A percentile compares a stretch with the other conserved stretches of the same genome.
Conservation (phyloP, 441 rosid species). For the Macaranga tanarius region DNA sequence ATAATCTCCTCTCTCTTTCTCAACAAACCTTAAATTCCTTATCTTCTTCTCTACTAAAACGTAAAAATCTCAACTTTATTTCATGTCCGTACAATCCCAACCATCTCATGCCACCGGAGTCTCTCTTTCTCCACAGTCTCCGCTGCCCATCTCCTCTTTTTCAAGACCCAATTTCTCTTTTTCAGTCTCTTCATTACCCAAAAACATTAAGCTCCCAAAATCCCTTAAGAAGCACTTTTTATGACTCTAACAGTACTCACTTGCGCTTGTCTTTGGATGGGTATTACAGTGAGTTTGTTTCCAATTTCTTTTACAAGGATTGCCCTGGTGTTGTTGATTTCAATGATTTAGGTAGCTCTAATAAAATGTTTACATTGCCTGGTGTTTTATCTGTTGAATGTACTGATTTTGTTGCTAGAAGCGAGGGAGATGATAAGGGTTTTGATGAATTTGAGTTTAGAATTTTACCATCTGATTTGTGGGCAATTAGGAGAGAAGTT, state of each 20-base stretch:
- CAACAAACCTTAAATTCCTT: conserved; percentile 42
- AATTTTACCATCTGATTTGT: conserved; percentile 62
- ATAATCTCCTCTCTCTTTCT: conserved; percentile 46
- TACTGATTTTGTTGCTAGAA: conserved; percentile 38
- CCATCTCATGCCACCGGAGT: conserved; percentile 68
- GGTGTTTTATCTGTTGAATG: conserved; percentile 41
- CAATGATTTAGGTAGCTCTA: conserved; percentile 31
- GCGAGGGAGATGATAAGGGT: conserved; percentile 24
- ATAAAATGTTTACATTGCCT: conserved; percentile 34
- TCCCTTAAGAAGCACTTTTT: conserved; percentile 6
- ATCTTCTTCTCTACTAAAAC: conserved; percentile 29
- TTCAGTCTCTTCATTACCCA: conserved; percentile 46
- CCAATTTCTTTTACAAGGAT: conserved; percentile 56
- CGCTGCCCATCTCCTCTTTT: conserved; percentile 53
- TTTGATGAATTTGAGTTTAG: conserved; percentile 23
- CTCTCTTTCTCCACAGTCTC: conserved; percentile 74
- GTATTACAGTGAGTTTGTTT: conserved; percentile 36
- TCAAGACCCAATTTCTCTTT: conserved; percentile 23
- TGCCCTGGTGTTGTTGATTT: conserved; percentile 53
- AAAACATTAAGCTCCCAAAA: conserved; percentile 37
- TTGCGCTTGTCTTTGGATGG: conserved; percentile 56
- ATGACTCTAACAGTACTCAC: conserved; percentile 27
- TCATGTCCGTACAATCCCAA: conserved; percentile 60
- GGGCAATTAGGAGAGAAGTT: conserved; percentile 54
- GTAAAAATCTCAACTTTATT: conserved; percentile 33